phyloP scores from a whole-genome alignment of 2,329 filamentous ascomycete species.

The Ascochyta pisi region DNA sequence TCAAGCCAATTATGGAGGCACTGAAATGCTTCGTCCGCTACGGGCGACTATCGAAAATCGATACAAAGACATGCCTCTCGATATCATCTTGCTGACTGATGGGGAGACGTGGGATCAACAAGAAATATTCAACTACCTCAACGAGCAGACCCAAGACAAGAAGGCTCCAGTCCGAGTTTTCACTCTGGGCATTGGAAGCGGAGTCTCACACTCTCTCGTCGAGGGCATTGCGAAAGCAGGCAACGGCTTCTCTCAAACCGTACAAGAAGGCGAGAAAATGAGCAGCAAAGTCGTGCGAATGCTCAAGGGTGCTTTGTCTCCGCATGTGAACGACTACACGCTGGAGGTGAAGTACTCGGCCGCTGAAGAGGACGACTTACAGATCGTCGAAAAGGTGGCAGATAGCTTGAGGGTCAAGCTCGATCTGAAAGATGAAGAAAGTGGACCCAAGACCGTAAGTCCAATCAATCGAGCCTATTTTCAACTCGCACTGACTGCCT shows the following conservation, averaged over 20 bases:
- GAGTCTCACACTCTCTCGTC: slow-evolving; percentile 63
- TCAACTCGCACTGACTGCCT: neutral
- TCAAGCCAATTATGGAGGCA: slow-evolving; percentile 59
- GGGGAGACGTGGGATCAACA: slow-evolving; percentile 61
- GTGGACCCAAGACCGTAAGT: slow-evolving; percentile 14
- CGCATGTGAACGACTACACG: slow-evolving; percentile 69
- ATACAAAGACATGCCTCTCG: slow-evolving; percentile 55
- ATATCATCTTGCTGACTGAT: slow-evolving; percentile 65
- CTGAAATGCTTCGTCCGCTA: slow-evolving; percentile 59
- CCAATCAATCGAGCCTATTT: neutral
- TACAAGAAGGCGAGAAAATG: slow-evolving; percentile 69
- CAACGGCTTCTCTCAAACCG: slow-evolving; percentile 66
- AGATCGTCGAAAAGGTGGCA: slow-evolving; percentile 66
- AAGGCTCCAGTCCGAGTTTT: slow-evolving; percentile 61
- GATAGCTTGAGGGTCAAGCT: slow-evolving; percentile 56
- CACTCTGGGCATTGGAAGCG: slow-evolving; percentile 62
- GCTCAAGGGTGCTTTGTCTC: slow-evolving; percentile 73
- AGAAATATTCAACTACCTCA: slow-evolving; percentile 57
- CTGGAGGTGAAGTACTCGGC: slow-evolving; percentile 67
- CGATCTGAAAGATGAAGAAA: slow-evolving; percentile 23
- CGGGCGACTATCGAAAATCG: slow-evolving; percentile 56
- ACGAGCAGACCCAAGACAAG: slow-evolving; percentile 50
- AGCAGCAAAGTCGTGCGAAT: slow-evolving; percentile 74
- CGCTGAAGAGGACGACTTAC: slow-evolving; percentile 61
- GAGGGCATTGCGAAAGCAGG: slow-evolving; percentile 66